Base-by-base conservation (phyloP, 1,284 basidiomycete species). In the Butyriboletus appendiculatus region DNA sequence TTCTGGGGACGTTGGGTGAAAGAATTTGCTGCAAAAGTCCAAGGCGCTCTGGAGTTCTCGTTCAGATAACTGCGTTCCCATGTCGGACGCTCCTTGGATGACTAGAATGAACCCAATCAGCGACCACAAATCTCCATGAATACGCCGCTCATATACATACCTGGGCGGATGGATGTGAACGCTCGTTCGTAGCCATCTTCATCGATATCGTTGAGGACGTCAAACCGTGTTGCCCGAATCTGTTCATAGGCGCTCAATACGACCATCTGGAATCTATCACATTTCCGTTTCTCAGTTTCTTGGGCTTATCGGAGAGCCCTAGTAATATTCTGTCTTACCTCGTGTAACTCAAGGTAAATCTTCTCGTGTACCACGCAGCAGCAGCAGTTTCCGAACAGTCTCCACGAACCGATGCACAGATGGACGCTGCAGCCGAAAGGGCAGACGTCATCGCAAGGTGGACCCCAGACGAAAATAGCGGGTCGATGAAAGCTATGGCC, bases 1-100 rank as follows among this genome's bases (percentile, higher is more conserved):
- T 55, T 81, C 81, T 8, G 80, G 80, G 22, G 76, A 72, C 5
- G 79, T 82, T n/a, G 82, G 81, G 53, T 76, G 77, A 66, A 81
- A 82, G 20, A 82, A 72, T 55, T 79, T 80, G 35, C 80, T 75
- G 57, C 82, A 84, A 63, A 85, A 85, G 60, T 85, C 81, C 3
- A 85, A 73, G 6, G 82, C 81, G 48, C 75, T 78, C 60, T 89
- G 83, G 2, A 91, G 76, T 65, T 91, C 89, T 46, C 74, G 76
- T 68, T 88, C 88, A 2, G 85, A 86, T 28, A 90, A 76, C 16
- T 77, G 78, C 32, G 75, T 73, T 14, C 88, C 88, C 78, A 89
- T 81, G 59, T 90, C 88, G 1, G 82, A 82, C 41, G 82, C 84
- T 9, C 88, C 88, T 69, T 90, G 88, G 35, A 90, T 89, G 26